Percentiles rank a stretch among this genome's conserved stretches.
Evolutionary conservation across 306 rosid species (phyloP).

Genomic region (Prunus mongolica): DNA sequence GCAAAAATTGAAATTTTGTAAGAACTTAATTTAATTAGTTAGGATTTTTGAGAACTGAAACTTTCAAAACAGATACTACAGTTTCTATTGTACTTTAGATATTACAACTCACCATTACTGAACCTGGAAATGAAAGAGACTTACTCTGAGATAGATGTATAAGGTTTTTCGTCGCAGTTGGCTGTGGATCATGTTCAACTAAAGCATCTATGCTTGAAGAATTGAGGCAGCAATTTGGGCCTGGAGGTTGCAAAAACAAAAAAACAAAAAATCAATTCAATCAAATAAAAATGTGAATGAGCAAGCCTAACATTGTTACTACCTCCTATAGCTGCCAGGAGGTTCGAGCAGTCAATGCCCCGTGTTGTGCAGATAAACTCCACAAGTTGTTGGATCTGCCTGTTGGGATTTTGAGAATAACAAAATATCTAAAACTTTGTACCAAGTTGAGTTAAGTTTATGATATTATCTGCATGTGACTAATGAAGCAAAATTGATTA

Average conservation of each 20-base stretch:
- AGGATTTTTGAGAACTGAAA: background rate
- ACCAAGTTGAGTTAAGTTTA: background rate
- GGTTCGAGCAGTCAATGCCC: background rate
- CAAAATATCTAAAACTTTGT: background rate
- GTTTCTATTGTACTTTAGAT: background rate
- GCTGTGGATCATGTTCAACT: constrained; percentile 48
- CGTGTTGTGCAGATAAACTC: background rate
- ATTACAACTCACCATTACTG: background rate
- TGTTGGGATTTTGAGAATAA: background rate
- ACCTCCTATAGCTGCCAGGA: constrained; percentile 1
- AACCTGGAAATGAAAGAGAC: background rate
- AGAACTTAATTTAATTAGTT: no score
- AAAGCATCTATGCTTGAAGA: constrained; percentile 33
- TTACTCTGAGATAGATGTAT: constrained; percentile 68
- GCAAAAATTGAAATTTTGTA: background rate
- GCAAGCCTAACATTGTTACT: background rate
- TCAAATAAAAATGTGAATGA: background rate
- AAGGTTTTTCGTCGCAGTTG: constrained; percentile 65
- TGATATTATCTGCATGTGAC: background rate
- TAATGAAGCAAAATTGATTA: background rate
- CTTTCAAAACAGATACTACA: background rate
- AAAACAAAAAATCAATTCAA: background rate
- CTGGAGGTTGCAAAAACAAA: background rate
- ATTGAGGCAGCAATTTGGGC: constrained; percentile 50
- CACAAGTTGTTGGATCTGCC: background rate